phyloP scores from a whole-genome alignment of 2,329 filamentous ascomycete species.

The Coniochaeta sp. region DNA sequence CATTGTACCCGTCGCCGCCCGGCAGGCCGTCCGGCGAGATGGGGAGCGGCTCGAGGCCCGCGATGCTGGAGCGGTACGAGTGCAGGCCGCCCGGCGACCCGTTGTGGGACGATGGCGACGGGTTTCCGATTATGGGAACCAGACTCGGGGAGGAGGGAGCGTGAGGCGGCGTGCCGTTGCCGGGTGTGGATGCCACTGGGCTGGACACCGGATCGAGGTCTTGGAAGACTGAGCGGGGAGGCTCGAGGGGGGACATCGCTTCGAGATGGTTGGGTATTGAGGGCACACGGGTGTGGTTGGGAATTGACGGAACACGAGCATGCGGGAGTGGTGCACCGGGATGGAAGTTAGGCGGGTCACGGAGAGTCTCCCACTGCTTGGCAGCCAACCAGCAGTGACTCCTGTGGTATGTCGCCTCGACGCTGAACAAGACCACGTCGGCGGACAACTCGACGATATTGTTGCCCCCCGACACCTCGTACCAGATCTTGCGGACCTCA shows the following conservation, averaged over 20 bases:
- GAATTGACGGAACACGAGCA: neutral
- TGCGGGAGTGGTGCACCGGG: conserved; percentile 15
- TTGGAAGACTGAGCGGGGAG: conserved; percentile 19
- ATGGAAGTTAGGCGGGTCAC: neutral
- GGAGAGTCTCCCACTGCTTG: conserved; percentile 36
- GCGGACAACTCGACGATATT: conserved; percentile 51
- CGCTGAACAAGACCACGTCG: conserved; percentile 53
- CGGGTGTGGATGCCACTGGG: neutral
- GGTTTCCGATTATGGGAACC: neutral
- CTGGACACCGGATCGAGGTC: conserved; percentile 16
- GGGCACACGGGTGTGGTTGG: conserved; percentile 2
- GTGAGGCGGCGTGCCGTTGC: neutral
- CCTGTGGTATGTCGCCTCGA: conserved; percentile 53
- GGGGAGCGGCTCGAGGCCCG: conserved; percentile 25
- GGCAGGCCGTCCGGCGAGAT: conserved; percentile 6
- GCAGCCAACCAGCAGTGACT: conserved; percentile 50
- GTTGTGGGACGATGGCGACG: conserved; percentile 9
- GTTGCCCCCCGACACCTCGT: conserved; percentile 59
- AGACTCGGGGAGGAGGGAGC: conserved; percentile 6
- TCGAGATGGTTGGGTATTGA: neutral
- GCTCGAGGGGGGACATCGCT: conserved; percentile 16
- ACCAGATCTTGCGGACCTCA: conserved; percentile 63
- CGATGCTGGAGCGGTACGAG: conserved; percentile 25
- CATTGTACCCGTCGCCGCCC: neutral
- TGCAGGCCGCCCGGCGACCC: conserved; percentile 13